These are phyloP conservation scores for Cryphonectria carpinicola DNA, from an alignment of 2,329 filamentous ascomycete species.

Conservation along the genomic window DNA sequence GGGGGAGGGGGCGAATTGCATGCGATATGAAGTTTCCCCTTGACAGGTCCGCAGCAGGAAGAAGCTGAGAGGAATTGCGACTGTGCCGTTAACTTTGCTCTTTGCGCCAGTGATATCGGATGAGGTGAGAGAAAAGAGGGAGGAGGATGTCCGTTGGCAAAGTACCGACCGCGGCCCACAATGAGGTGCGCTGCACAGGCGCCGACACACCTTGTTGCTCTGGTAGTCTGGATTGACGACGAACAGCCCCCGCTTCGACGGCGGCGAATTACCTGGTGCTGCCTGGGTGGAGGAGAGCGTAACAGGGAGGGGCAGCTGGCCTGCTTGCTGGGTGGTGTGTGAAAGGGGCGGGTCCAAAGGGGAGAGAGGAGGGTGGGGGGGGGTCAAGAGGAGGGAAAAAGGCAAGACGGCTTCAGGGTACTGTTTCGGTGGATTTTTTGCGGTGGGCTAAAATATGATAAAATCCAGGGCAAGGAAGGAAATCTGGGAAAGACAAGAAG, in stretches of 20 bases:
- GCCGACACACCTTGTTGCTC: background rate
- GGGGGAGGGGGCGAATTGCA: background rate
- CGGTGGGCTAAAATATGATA: background rate
- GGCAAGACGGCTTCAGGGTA: background rate
- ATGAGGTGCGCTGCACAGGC: constrained; percentile 5
- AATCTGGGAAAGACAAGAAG: background rate
- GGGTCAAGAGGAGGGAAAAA: background rate
- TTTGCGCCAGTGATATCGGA: background rate
- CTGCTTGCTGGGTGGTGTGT: background rate
- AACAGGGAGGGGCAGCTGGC: background rate
- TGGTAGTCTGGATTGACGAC: background rate
- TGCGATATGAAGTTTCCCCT: background rate
- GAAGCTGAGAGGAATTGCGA: background rate
- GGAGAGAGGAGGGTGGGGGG: too few relatives aligned
- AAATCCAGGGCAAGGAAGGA: too few relatives aligned
- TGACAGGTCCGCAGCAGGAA: background rate
- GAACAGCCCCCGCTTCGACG: background rate
- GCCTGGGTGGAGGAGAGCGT: background rate
- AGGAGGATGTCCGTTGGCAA: constrained; percentile 18
- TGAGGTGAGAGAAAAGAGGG: background rate
- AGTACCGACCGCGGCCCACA: constrained; percentile 20
- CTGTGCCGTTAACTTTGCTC: background rate
- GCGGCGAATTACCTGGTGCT: background rate
- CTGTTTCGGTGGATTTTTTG: background rate
- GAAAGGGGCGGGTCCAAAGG: background rate